These are phyloP conservation scores for Pythium aristosporum DNA, from an alignment of 352 stramenopile genomes.

Conservation along the genomic window DNA sequence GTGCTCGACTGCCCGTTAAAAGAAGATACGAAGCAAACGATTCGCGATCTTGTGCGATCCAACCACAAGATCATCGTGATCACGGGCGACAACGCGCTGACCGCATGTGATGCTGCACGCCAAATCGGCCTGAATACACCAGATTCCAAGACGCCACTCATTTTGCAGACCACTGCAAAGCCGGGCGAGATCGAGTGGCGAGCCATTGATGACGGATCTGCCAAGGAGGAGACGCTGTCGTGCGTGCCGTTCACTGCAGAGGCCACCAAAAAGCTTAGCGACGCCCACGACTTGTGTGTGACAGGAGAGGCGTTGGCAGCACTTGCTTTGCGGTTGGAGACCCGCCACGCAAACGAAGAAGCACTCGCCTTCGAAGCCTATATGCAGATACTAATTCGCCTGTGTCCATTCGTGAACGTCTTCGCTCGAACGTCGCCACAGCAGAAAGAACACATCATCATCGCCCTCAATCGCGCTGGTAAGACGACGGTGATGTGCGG, in stretches of 20 bases:
- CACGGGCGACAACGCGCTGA: constrained; percentile 94
- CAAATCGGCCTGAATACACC: constrained; percentile 74
- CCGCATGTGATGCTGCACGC: constrained; percentile 90
- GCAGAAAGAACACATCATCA: constrained; percentile 92
- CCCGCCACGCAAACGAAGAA: constrained; percentile 21
- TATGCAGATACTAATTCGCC: constrained; percentile 19
- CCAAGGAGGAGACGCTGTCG: constrained; percentile 12
- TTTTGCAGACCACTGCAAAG: constrained; percentile 22
- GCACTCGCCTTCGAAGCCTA: constrained; percentile 31
- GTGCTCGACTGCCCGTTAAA: constrained; percentile 94
- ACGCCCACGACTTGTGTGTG: constrained; percentile 37
- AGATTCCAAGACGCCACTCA: constrained; percentile 23
- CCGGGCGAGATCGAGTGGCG: constrained; percentile 28
- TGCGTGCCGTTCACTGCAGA: constrained; percentile 23
- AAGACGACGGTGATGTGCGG: constrained; percentile 93
- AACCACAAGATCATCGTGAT: constrained; percentile 91
- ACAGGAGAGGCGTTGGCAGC: constrained; percentile 35
- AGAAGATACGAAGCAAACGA: constrained; percentile 78
- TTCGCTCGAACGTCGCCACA: constrained; percentile 92
- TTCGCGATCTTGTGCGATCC: constrained; percentile 77
- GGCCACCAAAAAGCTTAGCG: constrained; percentile 16
- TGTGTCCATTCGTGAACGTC: constrained; percentile 59
- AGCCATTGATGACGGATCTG: constrained; percentile 27
- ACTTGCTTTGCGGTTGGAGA: constrained; percentile 19
- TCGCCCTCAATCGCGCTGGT: constrained; percentile 85